A percentile compares a stretch with the other conserved stretches of the same genome.
Conservation (phyloP, 495 filamentous ascomycete species). For the Oleoguttula mirabilis region DNA sequence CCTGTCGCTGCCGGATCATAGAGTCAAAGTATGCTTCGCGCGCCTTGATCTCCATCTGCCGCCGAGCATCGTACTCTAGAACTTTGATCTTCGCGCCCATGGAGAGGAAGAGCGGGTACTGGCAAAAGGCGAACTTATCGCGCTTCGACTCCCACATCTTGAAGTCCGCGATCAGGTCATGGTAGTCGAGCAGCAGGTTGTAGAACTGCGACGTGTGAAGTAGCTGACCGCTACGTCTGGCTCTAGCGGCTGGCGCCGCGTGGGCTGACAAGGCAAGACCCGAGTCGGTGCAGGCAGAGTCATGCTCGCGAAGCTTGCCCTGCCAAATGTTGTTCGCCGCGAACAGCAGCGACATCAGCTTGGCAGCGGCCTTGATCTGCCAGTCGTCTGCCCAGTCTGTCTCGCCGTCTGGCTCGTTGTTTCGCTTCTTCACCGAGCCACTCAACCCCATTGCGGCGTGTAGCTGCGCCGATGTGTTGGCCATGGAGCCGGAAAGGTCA, state of each 20-base stretch:
- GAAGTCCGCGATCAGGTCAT: conserved; percentile 78
- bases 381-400: conserved; percentile 66
- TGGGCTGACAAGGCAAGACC: neutral
- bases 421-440: conserved; percentile 36
- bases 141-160: conserved; percentile 72
- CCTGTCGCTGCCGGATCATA: conserved; percentile 58
- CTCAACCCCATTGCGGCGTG: conserved; percentile 65
- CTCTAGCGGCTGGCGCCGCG: conserved; percentile 21
- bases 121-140: conserved; percentile 77
- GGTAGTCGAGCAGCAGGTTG: conserved; percentile 72
- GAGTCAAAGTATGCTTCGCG: conserved; percentile 86
- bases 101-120: conserved; percentile 87
- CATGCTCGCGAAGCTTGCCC: conserved; percentile 9
- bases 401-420: conserved; percentile 35
- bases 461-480: conserved; percentile 52
- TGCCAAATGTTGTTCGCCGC: conserved; percentile 58
- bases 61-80: conserved; percentile 75
- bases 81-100: conserved; percentile 92
- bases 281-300: neutral
- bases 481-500: conserved; percentile 42
- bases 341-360: conserved; percentile 72
- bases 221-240: conserved; percentile 46
- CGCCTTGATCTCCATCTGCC: conserved; percentile 86
- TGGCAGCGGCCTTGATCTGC: conserved; percentile 76
- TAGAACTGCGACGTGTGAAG: conserved; percentile 79